Evolutionary conservation across 805 yeast genomes (phyloP).

Genomic region (Debaryomyces hansenii): DNA sequence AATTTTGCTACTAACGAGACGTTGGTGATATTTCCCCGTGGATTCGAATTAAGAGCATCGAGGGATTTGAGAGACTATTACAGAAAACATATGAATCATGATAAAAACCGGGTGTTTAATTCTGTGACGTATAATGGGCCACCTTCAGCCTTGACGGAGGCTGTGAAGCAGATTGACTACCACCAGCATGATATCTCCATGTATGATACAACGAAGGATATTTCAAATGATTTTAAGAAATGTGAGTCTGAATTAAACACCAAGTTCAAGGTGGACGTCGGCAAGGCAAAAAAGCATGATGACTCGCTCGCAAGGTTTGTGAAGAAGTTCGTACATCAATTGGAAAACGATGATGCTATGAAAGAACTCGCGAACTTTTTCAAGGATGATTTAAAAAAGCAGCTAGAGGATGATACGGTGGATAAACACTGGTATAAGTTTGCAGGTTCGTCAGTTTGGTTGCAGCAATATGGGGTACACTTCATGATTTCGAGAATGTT

Average conservation of each 20-base stretch:
- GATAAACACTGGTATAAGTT: slow-evolving; percentile 30
- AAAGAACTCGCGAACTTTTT: slow-evolving; percentile 5
- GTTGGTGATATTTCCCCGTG: not conserved
- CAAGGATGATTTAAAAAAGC: slow-evolving; percentile 8
- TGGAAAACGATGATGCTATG: slow-evolving; percentile 9
- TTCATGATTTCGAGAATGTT: slow-evolving; percentile 29
- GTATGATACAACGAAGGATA: not conserved
- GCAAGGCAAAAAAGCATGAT: slow-evolving; percentile 2
- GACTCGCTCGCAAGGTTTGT: slow-evolving; percentile 2
- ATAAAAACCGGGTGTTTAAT: not conserved
- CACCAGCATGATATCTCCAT: slow-evolving; percentile 1
- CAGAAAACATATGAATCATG: not conserved
- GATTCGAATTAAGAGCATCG: not conserved
- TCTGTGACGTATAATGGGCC: not conserved
- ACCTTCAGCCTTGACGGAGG: not conserved
- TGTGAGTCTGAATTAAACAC: not conserved
- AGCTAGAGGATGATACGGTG: slow-evolving; percentile 5
- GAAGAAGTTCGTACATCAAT: slow-evolving; percentile 2
- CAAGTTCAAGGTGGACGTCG: slow-evolving; percentile 1
- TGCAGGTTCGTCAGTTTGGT: slow-evolving; percentile 33
- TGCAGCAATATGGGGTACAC: slow-evolving; percentile 32
- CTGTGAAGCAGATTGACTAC: not conserved
- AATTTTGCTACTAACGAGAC: not conserved
- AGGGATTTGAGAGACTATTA: not conserved
- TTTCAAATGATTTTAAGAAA: not conserved